Evolutionary conservation across 768 basidiomycete genomes (phyloP), one percentile per base, ranked within the genome.

Genomic region (Suillus decipiens): DNA sequence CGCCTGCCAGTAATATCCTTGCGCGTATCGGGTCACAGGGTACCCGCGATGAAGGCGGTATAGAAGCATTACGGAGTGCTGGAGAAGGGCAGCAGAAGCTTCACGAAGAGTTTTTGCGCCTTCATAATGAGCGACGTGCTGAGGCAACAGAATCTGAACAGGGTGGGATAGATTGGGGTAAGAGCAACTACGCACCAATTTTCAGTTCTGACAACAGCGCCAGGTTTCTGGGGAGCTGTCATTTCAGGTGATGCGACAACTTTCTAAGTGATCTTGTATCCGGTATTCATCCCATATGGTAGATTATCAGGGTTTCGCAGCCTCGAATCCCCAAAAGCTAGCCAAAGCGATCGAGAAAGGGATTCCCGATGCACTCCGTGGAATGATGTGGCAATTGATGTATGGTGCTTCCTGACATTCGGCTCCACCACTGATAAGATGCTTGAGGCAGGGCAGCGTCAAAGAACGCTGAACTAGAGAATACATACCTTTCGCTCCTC

Each of bases 381-480:
- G 95, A 55, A 96, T 98, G 89, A 87, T 96, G 81, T 99, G 93
- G 93, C 95, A 97, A 73, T 82, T 96, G 73, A 97, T 96, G 95
- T 92, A 79, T 68, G 71, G 71, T 54, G 19, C 45, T 43, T 61
- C 59, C 51, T 41, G 47, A 24, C n/a, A 41, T 17, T 39, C 34
- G 51, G n/a, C 55, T 51, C 64, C 58, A 60, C 68, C 24, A 68
- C 70, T 50, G 57, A 55, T 51, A 28, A 19, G 39, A 17, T 15
- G 37, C 48, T 68, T 67, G 37, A 62, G 63, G 69, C 64, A 95
- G 92, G 90, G 91, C 93, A 43, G 95, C 95, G 14, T 95, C 96
- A 0, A 99, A 99, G 77, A 95, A 97, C 67, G 80, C 82, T 1
- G 89, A 89, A 65, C 82, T 99, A 15, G 97, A 99, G 75, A 82